Conservation (phyloP, 2,329 filamentous ascomycete species). For the Apiospora phragmitis region DNA sequence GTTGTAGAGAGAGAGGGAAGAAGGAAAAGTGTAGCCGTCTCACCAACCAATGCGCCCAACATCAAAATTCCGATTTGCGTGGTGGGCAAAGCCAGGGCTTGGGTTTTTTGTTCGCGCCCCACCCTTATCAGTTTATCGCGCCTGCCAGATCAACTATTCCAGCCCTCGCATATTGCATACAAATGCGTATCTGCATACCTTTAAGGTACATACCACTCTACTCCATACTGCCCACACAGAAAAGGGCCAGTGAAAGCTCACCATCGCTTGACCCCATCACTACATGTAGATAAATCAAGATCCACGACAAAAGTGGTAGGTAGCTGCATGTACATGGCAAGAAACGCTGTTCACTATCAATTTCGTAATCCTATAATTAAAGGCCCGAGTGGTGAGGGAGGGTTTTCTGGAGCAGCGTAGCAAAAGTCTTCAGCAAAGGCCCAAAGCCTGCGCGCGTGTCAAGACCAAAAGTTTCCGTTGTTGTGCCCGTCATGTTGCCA, state of each 20-base stretch:
- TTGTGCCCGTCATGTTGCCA: background rate
- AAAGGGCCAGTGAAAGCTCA: background rate
- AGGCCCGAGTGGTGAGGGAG: background rate
- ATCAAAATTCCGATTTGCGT: constrained; percentile 8
- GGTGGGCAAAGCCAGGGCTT: constrained; percentile 3
- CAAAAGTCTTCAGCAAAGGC: background rate
- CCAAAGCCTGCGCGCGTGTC: background rate
- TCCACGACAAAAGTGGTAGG: background rate
- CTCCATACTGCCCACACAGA: background rate
- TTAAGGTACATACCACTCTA: too few species aligned
- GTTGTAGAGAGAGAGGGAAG: constrained; percentile 1
- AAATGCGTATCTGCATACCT: background rate
- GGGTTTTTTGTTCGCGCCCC: background rate
- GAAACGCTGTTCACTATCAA: background rate
- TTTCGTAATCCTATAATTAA: background rate
- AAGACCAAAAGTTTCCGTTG: background rate
- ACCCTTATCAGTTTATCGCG: background rate
- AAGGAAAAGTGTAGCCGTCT: background rate
- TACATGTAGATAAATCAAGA: background rate
- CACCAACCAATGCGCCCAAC: background rate
- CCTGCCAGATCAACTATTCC: background rate
- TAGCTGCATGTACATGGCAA: background rate
- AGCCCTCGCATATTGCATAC: background rate
- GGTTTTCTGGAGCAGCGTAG: background rate
- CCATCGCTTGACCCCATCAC: background rate